These are phyloP conservation scores for Blastobotrys raffinosifermentans DNA, from an alignment of 1,139 yeast genomes.

Conservation along the genomic window DNA sequence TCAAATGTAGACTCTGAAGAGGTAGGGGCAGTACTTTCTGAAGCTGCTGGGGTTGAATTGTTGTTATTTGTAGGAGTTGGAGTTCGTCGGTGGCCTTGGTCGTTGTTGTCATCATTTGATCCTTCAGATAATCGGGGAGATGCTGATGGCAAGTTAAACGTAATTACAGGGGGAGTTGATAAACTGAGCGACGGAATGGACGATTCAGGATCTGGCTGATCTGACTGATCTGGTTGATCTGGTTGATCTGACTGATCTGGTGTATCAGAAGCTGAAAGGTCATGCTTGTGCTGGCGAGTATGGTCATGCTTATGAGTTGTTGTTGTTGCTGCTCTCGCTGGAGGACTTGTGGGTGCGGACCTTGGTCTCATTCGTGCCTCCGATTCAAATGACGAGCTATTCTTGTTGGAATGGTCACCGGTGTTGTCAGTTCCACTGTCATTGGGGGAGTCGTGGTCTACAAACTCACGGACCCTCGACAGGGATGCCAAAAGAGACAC, in stretches of 20 bases:
- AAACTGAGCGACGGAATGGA: no score
- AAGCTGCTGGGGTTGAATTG: slow-evolving; percentile 1
- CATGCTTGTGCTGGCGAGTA: neutral
- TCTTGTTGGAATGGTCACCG: slow-evolving; percentile 4
- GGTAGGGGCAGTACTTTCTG: neutral
- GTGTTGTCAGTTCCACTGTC: neutral
- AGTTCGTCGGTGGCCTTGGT: neutral
- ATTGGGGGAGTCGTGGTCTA: slow-evolving; percentile 1
- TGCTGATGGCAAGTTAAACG: no score
- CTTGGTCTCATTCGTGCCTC: neutral
- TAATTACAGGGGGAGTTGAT: no score
- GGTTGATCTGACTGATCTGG: neutral
- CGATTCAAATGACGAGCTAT: slow-evolving; percentile 9
- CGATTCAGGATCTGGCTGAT: neutral
- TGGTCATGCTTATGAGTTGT: neutral
- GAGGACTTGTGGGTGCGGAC: neutral
- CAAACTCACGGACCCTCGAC: slow-evolving; percentile 4
- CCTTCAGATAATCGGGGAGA: no score
- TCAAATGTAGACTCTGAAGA: slow-evolving; percentile 2
- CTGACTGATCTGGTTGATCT: neutral
- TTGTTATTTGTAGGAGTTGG: neutral
- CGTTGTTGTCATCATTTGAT: neutral
- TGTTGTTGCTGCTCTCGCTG: slow-evolving; percentile 1
- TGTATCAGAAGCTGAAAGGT: neutral
- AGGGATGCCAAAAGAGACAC: slow-evolving; percentile 7